Percentiles rank a stretch among this genome's conserved stretches.
Conservation (phyloP, 495 filamentous ascomycete species). For the Penicillium steckii region DNA sequence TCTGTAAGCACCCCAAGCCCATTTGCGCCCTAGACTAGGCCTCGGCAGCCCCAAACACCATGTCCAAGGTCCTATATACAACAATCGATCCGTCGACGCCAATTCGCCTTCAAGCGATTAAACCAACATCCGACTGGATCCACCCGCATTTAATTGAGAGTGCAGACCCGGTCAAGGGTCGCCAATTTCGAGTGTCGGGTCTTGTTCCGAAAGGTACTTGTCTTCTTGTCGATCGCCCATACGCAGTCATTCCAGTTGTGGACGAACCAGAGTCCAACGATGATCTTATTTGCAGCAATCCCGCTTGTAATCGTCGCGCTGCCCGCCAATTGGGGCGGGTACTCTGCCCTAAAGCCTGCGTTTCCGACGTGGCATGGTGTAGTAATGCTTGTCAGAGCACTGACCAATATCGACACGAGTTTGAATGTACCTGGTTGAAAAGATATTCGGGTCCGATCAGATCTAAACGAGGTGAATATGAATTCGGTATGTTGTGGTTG, state of each 20-base stretch:
- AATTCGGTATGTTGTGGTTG: conserved; percentile 43
- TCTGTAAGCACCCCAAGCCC: not conserved
- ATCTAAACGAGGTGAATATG: conserved; percentile 37
- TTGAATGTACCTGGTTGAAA: conserved; percentile 41
- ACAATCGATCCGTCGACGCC: conserved; percentile 12
- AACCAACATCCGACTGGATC: conserved; percentile 26
- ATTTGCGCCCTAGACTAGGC: not conserved
- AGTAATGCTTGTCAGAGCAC: conserved; percentile 18
- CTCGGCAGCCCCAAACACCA: conserved; percentile 12
- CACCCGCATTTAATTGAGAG: conserved; percentile 34
- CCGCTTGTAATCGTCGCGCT: conserved; percentile 27
- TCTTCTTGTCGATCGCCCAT: conserved; percentile 35
- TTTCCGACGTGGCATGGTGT: conserved; percentile 37
- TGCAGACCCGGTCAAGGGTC: conserved; percentile 34
- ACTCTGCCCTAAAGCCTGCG: conserved; percentile 28
- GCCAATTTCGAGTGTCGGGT: conserved; percentile 30
- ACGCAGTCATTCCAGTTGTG: conserved; percentile 35
- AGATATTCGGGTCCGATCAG: conserved; percentile 27
- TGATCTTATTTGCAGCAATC: conserved; percentile 35
- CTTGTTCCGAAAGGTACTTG: conserved; percentile 28
- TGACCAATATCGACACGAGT: conserved; percentile 29
- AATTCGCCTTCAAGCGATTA: conserved; percentile 9
- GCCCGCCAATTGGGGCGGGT: conserved; percentile 7
- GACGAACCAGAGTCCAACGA: conserved; percentile 24
- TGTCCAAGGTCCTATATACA: conserved; percentile 27